Evolutionary conservation across 1,284 basidiomycete genomes (phyloP).

Genomic region (Phaffia rhodozyma): DNA sequence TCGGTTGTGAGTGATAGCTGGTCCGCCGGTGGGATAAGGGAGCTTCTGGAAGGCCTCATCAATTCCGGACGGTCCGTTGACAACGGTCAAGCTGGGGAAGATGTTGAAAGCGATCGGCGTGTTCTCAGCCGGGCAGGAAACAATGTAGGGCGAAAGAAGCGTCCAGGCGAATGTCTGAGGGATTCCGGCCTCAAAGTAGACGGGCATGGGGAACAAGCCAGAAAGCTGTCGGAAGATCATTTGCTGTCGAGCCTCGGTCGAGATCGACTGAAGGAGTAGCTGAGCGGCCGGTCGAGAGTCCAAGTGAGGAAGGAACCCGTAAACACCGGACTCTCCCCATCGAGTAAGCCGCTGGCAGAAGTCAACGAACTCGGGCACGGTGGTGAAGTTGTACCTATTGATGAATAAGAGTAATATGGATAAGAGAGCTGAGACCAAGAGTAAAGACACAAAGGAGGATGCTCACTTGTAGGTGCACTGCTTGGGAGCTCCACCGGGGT

Average conservation of each 20-base stretch:
- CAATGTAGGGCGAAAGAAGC: constrained; percentile 47
- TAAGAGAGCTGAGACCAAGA: not conserved
- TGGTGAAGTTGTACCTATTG: constrained; percentile 51
- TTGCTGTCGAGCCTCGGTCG: constrained; percentile 55
- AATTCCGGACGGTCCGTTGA: constrained; percentile 27
- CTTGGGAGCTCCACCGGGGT: too few species aligned
- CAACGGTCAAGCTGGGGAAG: constrained; percentile 27
- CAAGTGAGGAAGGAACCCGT: constrained; percentile 51
- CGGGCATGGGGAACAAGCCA: constrained; percentile 52
- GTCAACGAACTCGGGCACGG: constrained; percentile 50
- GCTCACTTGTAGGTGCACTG: not conserved
- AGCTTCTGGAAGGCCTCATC: constrained; percentile 22
- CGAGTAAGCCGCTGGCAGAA: constrained; percentile 46
- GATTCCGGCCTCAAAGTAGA: constrained; percentile 39
- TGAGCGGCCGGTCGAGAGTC: constrained; percentile 48
- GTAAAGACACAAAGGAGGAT: not conserved
- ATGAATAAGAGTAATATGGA: constrained; percentile 24
- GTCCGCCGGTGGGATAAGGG: constrained; percentile 23
- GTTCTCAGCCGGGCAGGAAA: constrained; percentile 48
- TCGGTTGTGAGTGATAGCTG: constrained; percentile 44
- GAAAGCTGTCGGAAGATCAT: constrained; percentile 47
- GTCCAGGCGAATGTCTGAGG: constrained; percentile 54
- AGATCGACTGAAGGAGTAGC: constrained; percentile 48
- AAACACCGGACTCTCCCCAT: constrained; percentile 44
- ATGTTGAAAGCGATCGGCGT: constrained; percentile 39